Percentiles rank a stretch among this genome's conserved stretches.
Conservation (phyloP, 1,284 basidiomycete species). For the Polyporus tsugae region DNA sequence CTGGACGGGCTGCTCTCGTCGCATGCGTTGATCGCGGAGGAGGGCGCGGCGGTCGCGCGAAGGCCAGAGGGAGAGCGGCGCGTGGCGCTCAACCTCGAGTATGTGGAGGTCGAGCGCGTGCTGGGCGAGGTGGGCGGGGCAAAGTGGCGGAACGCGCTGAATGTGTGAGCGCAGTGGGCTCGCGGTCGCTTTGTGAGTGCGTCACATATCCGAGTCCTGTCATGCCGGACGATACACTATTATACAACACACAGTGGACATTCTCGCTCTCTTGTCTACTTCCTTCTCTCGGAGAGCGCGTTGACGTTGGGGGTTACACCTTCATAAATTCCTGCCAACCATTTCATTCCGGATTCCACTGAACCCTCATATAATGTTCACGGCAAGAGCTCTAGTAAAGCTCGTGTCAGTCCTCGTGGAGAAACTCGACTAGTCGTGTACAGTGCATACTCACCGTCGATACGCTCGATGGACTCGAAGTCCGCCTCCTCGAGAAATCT, state of each 20-base stretch:
- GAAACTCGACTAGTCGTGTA: background rate
- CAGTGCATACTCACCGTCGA: background rate
- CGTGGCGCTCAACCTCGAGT: conserved; percentile 75
- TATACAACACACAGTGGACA: background rate
- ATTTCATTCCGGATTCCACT: too few species aligned
- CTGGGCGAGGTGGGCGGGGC: conserved; percentile 75
- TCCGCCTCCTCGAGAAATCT: conserved; percentile 2
- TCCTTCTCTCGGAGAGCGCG: background rate
- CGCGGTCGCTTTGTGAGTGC: background rate
- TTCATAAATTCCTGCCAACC: too few species aligned
- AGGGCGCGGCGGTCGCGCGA: conserved; percentile 57
- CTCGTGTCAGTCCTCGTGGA: background rate
- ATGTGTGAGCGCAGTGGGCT: conserved; percentile 31
- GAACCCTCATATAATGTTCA: background rate
- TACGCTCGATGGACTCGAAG: background rate
- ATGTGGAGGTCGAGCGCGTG: conserved; percentile 75
- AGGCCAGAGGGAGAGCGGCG: conserved; percentile 67
- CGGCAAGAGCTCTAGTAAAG: background rate
- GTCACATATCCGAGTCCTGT: background rate
- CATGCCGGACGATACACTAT: background rate
- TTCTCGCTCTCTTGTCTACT: background rate
- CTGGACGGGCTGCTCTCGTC: conserved; percentile 76
- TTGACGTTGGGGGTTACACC: too few species aligned
- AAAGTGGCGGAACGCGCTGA: conserved; percentile 69
- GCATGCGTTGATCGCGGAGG: conserved; percentile 76